Base-by-base conservation (phyloP, 768 basidiomycete species). In the Lactarius akahatsu region DNA sequence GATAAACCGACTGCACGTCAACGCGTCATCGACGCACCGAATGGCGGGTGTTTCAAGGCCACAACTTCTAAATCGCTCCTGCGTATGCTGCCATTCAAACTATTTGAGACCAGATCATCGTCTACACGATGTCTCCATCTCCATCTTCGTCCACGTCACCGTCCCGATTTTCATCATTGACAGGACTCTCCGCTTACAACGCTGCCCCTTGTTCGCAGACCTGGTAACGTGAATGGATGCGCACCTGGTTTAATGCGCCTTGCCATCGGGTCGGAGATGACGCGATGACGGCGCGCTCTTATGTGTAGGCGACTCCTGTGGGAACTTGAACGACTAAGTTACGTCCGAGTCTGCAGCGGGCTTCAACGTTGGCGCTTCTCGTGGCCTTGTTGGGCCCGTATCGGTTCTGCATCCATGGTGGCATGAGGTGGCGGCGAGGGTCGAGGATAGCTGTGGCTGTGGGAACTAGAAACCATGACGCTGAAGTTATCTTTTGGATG, bases 311-410 rank as follows among this genome's bases (percentile, higher is more conserved):
- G 85, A 84, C 11, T 83, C 81, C 20, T 79, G 78, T 15, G 91
- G 91, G 83, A 92, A 93, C 72, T 84, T 86, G 82, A 92, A 92
- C 4, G 90, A 88, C 7, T 81, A 71, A 85, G 92, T 87, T 30
- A 70, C 73, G 58, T 79, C 73, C n/a, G 80, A 80, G 34, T 80
- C 76, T 28, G 74, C 75, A 3, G 68, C 64, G 3, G 74, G 32
- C 78, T 82, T 54, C 85, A 80, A 16, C 89, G 83, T 66, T 85
- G 88, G 66, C 91, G 81, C 76, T 94, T 94, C 77, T 94, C 91
- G 62, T 90, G 81, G 23, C 92, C 92, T 76, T 94, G 91, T 3
- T 79, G 72, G 30, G 82, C 80, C 10, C 77, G 74, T 7, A 71
- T 66, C 7, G 76, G 73, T 74, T 74, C 68, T 43, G 63, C 52